phyloP scores from a whole-genome alignment of 768 basidiomycete species.

The Asterophora parasitica region DNA sequence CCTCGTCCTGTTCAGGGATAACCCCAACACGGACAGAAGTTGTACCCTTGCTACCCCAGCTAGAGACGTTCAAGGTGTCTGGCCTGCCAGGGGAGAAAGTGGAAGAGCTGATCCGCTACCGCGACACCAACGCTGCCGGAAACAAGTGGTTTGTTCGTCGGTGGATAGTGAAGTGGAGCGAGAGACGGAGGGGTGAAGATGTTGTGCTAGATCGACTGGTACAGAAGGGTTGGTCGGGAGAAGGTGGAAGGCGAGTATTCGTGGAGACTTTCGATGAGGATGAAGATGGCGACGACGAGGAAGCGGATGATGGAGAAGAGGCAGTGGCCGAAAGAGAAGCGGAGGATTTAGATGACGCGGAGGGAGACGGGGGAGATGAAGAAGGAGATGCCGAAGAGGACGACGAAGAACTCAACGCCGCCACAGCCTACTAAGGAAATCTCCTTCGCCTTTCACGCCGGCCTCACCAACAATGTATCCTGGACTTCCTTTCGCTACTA shows the following conservation, averaged over 20 bases:
- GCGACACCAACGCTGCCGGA: constrained; percentile 8
- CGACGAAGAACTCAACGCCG: constrained; percentile 17
- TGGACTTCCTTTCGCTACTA: no score
- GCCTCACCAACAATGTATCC: no score
- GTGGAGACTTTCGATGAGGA: constrained; percentile 28
- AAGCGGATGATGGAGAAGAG: constrained; percentile 20
- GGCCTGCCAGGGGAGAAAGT: constrained; percentile 18
- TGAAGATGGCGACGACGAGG: constrained; percentile 24
- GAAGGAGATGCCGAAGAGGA: constrained; percentile 21
- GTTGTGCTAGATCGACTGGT: constrained; percentile 34
- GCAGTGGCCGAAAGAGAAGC: constrained; percentile 12
- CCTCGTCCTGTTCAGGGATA: constrained; percentile 7
- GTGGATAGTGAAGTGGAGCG: constrained; percentile 32
- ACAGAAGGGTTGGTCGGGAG: constrained; percentile 27
- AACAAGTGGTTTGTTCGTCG: constrained; percentile 6
- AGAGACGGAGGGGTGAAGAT: constrained; percentile 29
- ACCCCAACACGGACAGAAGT: background rate
- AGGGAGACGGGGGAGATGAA: constrained; percentile 15
- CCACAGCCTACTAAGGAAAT: constrained; percentile 7
- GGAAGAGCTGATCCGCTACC: constrained; percentile 15
- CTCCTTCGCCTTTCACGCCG: background rate
- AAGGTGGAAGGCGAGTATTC: constrained; percentile 19
- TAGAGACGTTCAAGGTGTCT: constrained; percentile 19
- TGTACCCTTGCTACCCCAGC: constrained; percentile 18
- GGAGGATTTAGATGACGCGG: constrained; percentile 15